A percentile compares a stretch with the other conserved stretches of the same genome.
Evolutionary conservation across 192 early-diverging fungal genomes (phyloP).

Genomic region (Physocladia obscura): DNA sequence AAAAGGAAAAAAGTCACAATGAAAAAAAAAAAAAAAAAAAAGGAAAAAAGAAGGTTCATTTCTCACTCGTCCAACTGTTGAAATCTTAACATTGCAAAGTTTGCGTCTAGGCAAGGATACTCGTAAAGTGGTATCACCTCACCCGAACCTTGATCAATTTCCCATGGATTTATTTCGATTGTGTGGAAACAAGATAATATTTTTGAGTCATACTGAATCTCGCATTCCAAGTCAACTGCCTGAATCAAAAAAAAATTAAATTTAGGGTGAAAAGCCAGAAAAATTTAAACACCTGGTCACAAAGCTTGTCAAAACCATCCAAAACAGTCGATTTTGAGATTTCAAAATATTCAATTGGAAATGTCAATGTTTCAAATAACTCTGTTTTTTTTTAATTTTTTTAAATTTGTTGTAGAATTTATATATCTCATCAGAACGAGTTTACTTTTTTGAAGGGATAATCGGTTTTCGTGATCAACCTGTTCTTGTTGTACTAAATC

Average conservation of each 20-base stretch:
- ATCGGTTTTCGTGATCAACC: neutral
- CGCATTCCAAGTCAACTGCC: conserved; percentile 9
- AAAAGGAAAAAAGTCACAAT: no score
- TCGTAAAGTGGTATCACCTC: neutral
- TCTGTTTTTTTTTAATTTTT: no score
- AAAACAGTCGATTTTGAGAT: conserved; percentile 14
- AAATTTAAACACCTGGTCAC: neutral
- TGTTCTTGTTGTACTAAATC: neutral
- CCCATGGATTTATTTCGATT: conserved; percentile 13
- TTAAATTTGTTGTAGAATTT: no score
- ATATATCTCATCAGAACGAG: no score
- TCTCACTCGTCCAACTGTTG: conserved; percentile 3
- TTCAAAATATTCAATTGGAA: conserved; percentile 27
- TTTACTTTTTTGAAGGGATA: conserved; percentile 2
- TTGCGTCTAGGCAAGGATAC: neutral
- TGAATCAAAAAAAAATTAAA: neutral
- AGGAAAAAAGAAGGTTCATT: neutral
- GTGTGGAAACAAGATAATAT: neutral
- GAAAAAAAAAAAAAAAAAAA: no score
- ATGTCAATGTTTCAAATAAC: conserved; percentile 16
- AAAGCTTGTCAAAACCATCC: conserved; percentile 7
- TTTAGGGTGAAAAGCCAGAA: neutral
- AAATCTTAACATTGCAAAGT: conserved; percentile 5
- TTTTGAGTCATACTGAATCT: conserved; percentile 1
- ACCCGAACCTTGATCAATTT: neutral